Evolutionary conservation across 192 early-diverging fungal genomes (phyloP).

Genomic region (Mortierella hygrophila): DNA sequence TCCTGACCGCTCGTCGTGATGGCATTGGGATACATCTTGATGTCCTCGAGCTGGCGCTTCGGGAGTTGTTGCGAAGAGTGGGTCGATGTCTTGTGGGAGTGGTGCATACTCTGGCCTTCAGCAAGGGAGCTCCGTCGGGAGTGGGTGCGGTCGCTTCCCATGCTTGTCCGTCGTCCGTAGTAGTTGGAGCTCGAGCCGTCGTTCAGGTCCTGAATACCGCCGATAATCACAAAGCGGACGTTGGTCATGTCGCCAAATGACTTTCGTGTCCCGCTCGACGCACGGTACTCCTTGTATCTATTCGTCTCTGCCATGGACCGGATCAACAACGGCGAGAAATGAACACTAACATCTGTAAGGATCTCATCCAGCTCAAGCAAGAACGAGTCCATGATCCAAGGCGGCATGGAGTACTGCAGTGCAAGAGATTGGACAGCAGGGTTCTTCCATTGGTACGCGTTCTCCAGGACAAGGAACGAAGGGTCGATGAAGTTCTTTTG

Average conservation of each 20-base stretch:
- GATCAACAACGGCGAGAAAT: constrained; percentile 60
- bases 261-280: constrained; percentile 37
- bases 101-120: constrained; percentile 41
- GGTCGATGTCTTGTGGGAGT: constrained; percentile 62
- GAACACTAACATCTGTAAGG: constrained; percentile 56
- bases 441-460: constrained; percentile 61
- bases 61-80: constrained; percentile 49
- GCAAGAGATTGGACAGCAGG: constrained; percentile 59
- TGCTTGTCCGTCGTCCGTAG: constrained; percentile 56
- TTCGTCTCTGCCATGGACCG: constrained; percentile 41
- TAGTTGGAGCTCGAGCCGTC: constrained; percentile 41
- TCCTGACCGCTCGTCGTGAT: constrained; percentile 28
- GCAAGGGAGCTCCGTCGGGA: constrained; percentile 52
- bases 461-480: constrained; percentile 57
- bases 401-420: constrained; percentile 56
- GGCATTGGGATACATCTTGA: constrained; percentile 57
- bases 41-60: constrained; percentile 52
- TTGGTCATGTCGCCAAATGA: constrained; percentile 53
- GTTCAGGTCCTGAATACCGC: constrained; percentile 64
- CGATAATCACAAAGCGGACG: constrained; percentile 60
- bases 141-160: constrained; percentile 59
- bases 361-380: constrained; percentile 60
- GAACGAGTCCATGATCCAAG: constrained; percentile 68
- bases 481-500: constrained; percentile 65
- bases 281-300: constrained; percentile 56